Evolutionary conservation across 192 early-diverging fungal species (phyloP).

Genomic region (Coemansia sp.): DNA sequence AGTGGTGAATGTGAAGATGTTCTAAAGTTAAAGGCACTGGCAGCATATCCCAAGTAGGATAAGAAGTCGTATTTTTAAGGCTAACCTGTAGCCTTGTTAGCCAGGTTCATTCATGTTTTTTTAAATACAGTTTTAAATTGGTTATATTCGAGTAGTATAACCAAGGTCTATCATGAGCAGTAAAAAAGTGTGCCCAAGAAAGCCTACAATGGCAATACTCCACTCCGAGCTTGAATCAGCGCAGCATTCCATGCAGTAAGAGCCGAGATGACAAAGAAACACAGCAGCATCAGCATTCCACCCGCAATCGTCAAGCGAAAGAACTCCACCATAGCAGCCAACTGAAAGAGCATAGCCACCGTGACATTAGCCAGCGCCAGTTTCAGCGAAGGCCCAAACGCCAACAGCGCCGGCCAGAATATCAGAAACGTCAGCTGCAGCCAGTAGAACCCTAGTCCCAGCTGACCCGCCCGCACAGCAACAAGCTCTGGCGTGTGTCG

Average conservation of each 20-base stretch:
- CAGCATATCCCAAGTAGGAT: too few relatives aligned
- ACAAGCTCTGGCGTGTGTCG: conserved; percentile 23
- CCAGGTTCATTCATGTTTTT: too few relatives aligned
- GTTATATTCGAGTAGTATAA: neutral
- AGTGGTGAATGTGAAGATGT: too few relatives aligned
- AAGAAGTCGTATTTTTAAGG: too few relatives aligned
- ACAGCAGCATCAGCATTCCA: conserved; percentile 34
- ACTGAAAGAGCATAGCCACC: conserved; percentile 22
- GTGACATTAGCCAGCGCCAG: conserved; percentile 35
- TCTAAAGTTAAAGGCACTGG: too few relatives aligned
- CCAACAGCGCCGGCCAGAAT: conserved; percentile 41
- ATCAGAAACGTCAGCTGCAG: conserved; percentile 39
- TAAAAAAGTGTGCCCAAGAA: too few relatives aligned
- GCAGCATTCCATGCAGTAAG: conserved; percentile 42
- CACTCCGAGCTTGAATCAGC: conserved; percentile 22
- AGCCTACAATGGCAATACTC: conserved; percentile 15
- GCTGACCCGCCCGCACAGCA: conserved; percentile 32
- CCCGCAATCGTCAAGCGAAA: conserved; percentile 32
- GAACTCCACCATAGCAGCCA: conserved; percentile 45
- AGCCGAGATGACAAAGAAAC: conserved; percentile 15
- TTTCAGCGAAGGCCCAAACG: conserved; percentile 27
- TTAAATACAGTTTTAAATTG: neutral
- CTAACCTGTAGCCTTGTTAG: too few relatives aligned
- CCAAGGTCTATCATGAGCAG: neutral
- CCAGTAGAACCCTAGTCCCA: conserved; percentile 49